These are phyloP conservation scores for Annulohypoxylon moriforme DNA, from an alignment of 495 filamentous ascomycete genomes.

Conservation along the genomic window DNA sequence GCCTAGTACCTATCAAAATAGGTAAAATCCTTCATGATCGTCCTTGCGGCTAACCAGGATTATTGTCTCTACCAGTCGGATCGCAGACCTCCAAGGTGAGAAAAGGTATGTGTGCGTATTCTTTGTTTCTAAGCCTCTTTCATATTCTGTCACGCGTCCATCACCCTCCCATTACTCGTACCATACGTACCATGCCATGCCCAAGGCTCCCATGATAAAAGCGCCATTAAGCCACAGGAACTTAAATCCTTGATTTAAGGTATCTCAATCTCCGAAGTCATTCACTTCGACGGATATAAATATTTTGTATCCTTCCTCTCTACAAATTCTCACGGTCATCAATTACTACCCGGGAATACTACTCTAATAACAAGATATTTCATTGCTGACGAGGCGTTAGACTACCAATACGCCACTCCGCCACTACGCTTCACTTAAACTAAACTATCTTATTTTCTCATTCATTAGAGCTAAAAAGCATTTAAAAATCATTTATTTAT, in stretches of 20 bases:
- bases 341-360: constrained; percentile 6
- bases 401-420: constrained; percentile 4
- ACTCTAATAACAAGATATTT: not conserved
- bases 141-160: constrained; percentile 33
- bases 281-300: not conserved
- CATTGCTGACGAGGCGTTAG: constrained; percentile 1
- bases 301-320: not conserved
- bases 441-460: not conserved
- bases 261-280: not conserved
- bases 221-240: not conserved
- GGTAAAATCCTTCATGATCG: constrained; percentile 21
- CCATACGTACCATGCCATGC: constrained; percentile 1
- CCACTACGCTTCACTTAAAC: constrained; percentile 7
- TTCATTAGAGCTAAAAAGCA: not conserved
- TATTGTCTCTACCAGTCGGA: constrained; percentile 18
- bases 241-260: not conserved
- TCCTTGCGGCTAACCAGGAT: constrained; percentile 26
- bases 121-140: constrained; percentile 33
- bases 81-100: constrained; percentile 31
- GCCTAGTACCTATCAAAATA: not conserved
- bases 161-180: constrained; percentile 25
- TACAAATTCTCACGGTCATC: not conserved
- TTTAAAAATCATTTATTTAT: not conserved
- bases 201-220: constrained; percentile 12
- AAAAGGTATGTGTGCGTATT: constrained; percentile 17